phyloP scores from a whole-genome alignment of 1,139 yeast genomes.

The Eremothecium gossypii region DNA sequence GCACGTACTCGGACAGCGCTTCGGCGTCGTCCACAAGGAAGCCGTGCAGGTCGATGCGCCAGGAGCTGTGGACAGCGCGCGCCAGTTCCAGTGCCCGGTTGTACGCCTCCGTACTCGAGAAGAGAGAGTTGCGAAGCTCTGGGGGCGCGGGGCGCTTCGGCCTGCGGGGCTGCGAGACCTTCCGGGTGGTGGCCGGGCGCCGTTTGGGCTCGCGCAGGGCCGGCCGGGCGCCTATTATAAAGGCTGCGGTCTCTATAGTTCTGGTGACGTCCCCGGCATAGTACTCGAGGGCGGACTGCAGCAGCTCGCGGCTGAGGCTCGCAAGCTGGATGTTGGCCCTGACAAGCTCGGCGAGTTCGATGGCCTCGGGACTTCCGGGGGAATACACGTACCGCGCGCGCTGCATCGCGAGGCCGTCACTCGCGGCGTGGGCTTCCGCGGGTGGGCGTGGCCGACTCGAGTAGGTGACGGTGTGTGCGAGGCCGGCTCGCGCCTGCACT shows the following conservation, averaged over 20 bases:
- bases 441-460: too few species aligned
- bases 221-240: conserved; percentile 24
- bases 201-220: neutral
- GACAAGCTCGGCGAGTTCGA: conserved; percentile 12
- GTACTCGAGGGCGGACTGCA: conserved; percentile 33
- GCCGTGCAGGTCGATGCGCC: conserved; percentile 45
- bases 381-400: conserved; percentile 1
- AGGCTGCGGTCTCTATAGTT: conserved; percentile 29
- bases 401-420: neutral
- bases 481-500: conserved; percentile 17
- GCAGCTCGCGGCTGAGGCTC: conserved; percentile 28
- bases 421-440: too few species aligned
- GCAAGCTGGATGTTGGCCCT: conserved; percentile 13
- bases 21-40: conserved; percentile 39
- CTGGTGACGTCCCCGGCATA: conserved; percentile 35
- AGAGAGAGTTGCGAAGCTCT: neutral
- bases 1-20: conserved; percentile 28
- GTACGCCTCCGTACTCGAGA: neutral
- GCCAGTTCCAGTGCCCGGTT: conserved; percentile 1
- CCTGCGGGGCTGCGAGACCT: neutral
- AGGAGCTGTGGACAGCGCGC: conserved; percentile 13
- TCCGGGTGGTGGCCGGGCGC: neutral
- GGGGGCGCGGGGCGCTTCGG: neutral
- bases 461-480: conserved; percentile 11
- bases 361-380: conserved; percentile 9